Evolutionary conservation across 768 basidiomycete species (phyloP).

Genomic region (Collybia mongolica): DNA sequence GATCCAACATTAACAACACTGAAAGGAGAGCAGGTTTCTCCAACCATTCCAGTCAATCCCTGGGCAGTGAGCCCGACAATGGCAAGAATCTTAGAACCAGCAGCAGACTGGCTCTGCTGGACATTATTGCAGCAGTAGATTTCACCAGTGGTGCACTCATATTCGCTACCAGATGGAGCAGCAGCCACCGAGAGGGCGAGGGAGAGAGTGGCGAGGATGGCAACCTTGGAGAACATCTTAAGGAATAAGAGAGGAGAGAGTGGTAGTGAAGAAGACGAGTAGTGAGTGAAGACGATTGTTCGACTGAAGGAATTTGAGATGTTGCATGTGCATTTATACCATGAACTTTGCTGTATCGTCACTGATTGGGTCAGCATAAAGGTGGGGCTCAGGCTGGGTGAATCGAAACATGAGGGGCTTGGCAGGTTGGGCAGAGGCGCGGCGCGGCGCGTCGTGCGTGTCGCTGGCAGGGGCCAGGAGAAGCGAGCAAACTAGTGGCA

Average conservation of each 20-base stretch:
- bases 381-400: too few relatives aligned
- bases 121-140: slow-evolving; percentile 2
- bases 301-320: too few relatives aligned
- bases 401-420: too few relatives aligned
- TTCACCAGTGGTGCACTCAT: slow-evolving; percentile 2
- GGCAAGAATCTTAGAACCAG: background rate
- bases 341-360: too few relatives aligned
- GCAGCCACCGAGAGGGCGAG: slow-evolving; percentile 2
- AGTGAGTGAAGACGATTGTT: too few relatives aligned
- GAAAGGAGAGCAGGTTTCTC: background rate
- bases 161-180: background rate
- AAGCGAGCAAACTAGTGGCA: too few relatives aligned
- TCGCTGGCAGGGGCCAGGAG: too few relatives aligned
- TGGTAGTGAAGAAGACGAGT: background rate
- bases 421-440: too few relatives aligned
- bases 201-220: slow-evolving; percentile 2
- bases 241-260: background rate
- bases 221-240: slow-evolving; percentile 5
- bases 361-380: too few relatives aligned
- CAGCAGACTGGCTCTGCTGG: background rate
- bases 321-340: too few relatives aligned
- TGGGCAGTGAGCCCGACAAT: background rate
- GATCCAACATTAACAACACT: background rate
- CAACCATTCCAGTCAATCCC: slow-evolving; percentile 1
- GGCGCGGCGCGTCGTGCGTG: too few relatives aligned